phyloP scores from a whole-genome alignment of 2,329 filamentous ascomycete species.

The Neonectria sp. region DNA sequence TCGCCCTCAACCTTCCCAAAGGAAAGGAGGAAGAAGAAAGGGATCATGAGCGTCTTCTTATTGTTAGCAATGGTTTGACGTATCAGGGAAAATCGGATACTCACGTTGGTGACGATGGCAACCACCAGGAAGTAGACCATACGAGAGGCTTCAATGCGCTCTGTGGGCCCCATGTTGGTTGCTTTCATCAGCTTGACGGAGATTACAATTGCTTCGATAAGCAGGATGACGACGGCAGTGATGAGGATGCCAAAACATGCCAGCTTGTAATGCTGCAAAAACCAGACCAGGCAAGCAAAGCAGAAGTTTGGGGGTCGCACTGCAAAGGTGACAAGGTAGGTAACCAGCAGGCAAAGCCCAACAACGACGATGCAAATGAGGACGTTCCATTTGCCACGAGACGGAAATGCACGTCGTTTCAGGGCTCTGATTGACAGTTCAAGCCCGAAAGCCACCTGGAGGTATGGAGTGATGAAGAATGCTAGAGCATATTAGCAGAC shows the following conservation, averaged over 20 bases:
- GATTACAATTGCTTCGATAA: slow-evolving; percentile 67
- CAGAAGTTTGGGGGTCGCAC: slow-evolving; percentile 72
- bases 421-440: slow-evolving; percentile 73
- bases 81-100: slow-evolving; percentile 42
- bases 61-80: slow-evolving; percentile 46
- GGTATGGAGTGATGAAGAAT: slow-evolving; percentile 76
- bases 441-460: slow-evolving; percentile 76
- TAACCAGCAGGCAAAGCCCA: slow-evolving; percentile 65
- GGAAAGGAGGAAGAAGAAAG: slow-evolving; percentile 74
- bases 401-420: slow-evolving; percentile 68
- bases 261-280: slow-evolving; percentile 72
- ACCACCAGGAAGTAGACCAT: slow-evolving; percentile 79
- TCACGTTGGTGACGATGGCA: slow-evolving; percentile 70
- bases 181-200: slow-evolving; percentile 71
- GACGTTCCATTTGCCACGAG: slow-evolving; percentile 72
- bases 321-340: slow-evolving; percentile 72
- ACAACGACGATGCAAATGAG: slow-evolving; percentile 69
- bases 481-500: slow-evolving; percentile 55
- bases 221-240: slow-evolving; percentile 64
- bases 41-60: slow-evolving; percentile 70
- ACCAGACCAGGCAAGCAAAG: slow-evolving; percentile 79
- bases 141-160: slow-evolving; percentile 75
- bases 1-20: slow-evolving; percentile 58
- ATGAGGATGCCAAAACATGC: slow-evolving; percentile 70
- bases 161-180: slow-evolving; percentile 68